Evolutionary conservation across 208 protist genomes (phyloP), one percentile per base, ranked within the genome.

Genomic region (Trypanosoma grayi): DNA sequence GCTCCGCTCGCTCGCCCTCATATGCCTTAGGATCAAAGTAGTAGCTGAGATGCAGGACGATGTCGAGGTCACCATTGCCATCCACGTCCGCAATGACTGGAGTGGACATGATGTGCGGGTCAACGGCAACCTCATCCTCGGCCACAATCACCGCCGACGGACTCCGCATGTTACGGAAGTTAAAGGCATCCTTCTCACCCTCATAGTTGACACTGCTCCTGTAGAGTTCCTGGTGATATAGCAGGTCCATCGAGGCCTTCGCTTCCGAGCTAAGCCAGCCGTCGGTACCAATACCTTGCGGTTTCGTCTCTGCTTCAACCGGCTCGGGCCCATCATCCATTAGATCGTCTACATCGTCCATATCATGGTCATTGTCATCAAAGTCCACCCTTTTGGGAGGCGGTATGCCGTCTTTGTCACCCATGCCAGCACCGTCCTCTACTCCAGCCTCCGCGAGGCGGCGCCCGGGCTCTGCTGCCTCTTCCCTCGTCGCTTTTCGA

Each of bases 11-110:
- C 39, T 55, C 25, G 54, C 44, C 28, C 50, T 71, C 68, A 67
- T 84, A 65, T 27, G 67, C 44, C 46, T 73, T 73, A 40, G 28
- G 22, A 60, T 97, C 85, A 60, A 90, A 96, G 53, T 84, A 97
- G 63, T 96, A 98, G 31, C 88, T 96, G 16, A 97, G 79, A 37
- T 96, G 76, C 6, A 97, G 37, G 4, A 98, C 77, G 50, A 96
- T 66, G 33, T 98, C 93, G 10, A 88, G 51, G 41, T 79, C 66
- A 18, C 87, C 87, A 79, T 97, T 86, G 30, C 65, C 52, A 67
- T 97, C 90, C 4, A 96, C 68, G 58, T 97, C 90, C 4, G 67
- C 69, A 59, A 98, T 64, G 9, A 90, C 83, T 9, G 92, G 92
- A 11, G 85, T 95, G 11, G 84, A 83, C 10, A 97, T 63, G 27